Evolutionary conservation across 768 basidiomycete species (phyloP).

Genomic region (Nidula microcarpa): DNA sequence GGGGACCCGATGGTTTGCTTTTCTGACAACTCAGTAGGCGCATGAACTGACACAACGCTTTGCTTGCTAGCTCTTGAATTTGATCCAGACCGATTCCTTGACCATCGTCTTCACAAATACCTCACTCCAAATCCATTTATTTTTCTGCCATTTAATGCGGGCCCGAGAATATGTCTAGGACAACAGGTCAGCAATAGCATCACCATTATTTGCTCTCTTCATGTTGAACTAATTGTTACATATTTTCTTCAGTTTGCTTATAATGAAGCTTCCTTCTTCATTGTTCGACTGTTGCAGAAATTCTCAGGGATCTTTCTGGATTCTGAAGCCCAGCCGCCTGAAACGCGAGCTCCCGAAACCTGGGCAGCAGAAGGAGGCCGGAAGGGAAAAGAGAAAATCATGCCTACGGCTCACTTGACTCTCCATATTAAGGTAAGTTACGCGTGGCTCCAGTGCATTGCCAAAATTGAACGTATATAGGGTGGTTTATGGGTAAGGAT

Average conservation of each 20-base stretch:
- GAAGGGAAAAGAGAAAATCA: conserved; percentile 36
- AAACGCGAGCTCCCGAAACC: conserved; percentile 22
- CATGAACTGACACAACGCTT: not conserved
- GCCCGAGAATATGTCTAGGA: conserved; percentile 60
- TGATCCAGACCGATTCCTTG: conserved; percentile 66
- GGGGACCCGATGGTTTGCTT: conserved; percentile 55
- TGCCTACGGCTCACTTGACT: conserved; percentile 30
- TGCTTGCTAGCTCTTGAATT: conserved; percentile 40
- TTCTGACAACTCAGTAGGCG: not conserved
- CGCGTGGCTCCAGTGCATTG: not conserved
- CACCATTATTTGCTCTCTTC: not conserved
- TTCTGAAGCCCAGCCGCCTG: conserved; percentile 26
- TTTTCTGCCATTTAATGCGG: conserved; percentile 68
- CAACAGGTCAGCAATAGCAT: conserved; percentile 17
- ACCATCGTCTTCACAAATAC: conserved; percentile 50
- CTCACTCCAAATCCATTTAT: conserved; percentile 62
- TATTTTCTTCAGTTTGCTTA: conserved; percentile 41
- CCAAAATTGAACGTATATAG: conserved; percentile 6
- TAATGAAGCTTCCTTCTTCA: conserved; percentile 51
- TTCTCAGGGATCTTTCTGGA: conserved; percentile 40
- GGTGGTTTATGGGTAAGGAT: conserved; percentile 22
- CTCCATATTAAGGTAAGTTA: conserved; percentile 33
- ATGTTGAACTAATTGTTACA: not conserved
- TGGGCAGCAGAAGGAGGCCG: conserved; percentile 19
- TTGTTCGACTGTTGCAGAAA: conserved; percentile 47